Evolutionary conservation across 2,329 filamentous ascomycete genomes (phyloP), one percentile per base, ranked within the genome.

Genomic region (Trichoderma sp.): DNA sequence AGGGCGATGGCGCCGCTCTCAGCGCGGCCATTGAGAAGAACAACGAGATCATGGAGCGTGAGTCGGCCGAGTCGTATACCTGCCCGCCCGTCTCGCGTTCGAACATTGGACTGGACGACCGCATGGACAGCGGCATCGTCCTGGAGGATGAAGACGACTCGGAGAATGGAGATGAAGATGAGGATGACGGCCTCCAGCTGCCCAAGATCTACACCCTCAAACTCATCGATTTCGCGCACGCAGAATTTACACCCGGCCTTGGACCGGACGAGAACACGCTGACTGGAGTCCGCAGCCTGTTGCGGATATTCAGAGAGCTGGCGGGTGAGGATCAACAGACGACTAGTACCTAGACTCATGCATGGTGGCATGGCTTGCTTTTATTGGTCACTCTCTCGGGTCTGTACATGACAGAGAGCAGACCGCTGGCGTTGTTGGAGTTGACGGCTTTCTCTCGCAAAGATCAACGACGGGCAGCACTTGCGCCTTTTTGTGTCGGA

Each of bases 171-270:
- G 79, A 80, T 34, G 78, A 78, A 66, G 79, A 81, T 43, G 75
- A 78, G 30, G 77, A 77, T 26, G 74, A 83, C 4, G 85, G 81
- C 2, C 82, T 52, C 30, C 67, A 70, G 17, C 67, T 80, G 12
- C 90, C 90, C 0, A 88, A 88, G 71, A 85, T 96, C 50, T 92
- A 90, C 72, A 85, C 87, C 14, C 82, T 97, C 57, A 95, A 94
- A 74, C 83, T 99, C 68, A 99, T 99, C 71, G 95, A 99, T 76
- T 99, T 99, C 82, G 95, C 95, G 1, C 95, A 99, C 77, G 95
- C 95, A 12, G 79, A 82, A 57, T 98, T 90, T 88, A 90, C 87
- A 1, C 90, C 91, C 0, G 92, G 92, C 1, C 79, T 90, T 71
- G 94, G 94, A 0, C 89, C 90, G 0, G 95, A 99, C 75, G 89